A percentile compares a stretch with the other conserved stretches of the same genome.
phyloP scores from a whole-genome alignment of 768 basidiomycete genomes.

The Naematelia aurantialba region DNA sequence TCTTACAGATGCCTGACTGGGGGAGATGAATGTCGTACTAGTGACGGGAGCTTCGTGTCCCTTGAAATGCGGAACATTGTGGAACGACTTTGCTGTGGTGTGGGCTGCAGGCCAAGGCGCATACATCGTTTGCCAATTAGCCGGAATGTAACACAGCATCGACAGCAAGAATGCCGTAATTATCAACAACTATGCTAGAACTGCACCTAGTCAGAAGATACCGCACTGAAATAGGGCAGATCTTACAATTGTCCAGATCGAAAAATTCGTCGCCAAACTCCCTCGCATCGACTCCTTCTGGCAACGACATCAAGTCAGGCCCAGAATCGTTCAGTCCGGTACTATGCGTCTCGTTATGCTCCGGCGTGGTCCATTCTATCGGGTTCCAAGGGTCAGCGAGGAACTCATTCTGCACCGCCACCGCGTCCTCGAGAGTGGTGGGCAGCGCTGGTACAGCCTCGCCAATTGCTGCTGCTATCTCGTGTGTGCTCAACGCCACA shows the following conservation, averaged over 20 bases:
- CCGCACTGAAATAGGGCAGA: neutral
- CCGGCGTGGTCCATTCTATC: neutral
- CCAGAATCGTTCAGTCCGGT: too few relatives aligned
- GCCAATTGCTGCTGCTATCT: neutral
- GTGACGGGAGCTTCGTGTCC: too few relatives aligned
- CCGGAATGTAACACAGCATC: neutral
- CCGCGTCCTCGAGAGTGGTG: neutral
- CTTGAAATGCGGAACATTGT: too few relatives aligned
- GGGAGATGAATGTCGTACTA: too few relatives aligned
- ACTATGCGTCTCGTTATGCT: neutral
- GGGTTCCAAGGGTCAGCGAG: neutral
- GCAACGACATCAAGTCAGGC: neutral
- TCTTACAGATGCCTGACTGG: too few relatives aligned
- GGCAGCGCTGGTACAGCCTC: neutral
- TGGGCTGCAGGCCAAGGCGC: too few relatives aligned
- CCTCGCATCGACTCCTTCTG: neutral
- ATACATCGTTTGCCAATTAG: too few relatives aligned
- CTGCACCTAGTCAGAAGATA: neutral
- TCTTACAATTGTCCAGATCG: neutral
- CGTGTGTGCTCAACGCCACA: neutral
- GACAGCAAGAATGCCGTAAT: too few relatives aligned
- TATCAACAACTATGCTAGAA: neutral
- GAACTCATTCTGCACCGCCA: neutral
- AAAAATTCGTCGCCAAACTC: neutral
- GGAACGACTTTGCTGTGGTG: too few relatives aligned